These are phyloP conservation scores for Harrya chromipes DNA, from an alignment of 768 basidiomycete species.

Conservation along the genomic window DNA sequence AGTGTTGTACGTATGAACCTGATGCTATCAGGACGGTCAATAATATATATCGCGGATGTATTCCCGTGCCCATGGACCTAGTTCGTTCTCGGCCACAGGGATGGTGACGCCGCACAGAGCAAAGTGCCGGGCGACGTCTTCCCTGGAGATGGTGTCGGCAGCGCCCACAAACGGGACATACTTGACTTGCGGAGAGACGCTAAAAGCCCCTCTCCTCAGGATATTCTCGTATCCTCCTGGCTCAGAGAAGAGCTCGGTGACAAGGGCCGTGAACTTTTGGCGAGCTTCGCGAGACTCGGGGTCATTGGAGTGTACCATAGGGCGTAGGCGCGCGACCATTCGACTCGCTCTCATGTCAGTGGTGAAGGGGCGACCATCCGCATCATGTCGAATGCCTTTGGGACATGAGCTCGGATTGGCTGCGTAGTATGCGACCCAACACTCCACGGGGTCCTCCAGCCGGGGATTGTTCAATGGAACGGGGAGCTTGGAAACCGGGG, in stretches of 20 bases:
- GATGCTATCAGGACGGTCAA: slow-evolving; percentile 15
- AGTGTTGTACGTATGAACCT: slow-evolving; percentile 15
- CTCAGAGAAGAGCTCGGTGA: slow-evolving; percentile 40
- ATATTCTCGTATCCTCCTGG: slow-evolving; percentile 39
- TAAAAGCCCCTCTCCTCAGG: slow-evolving; percentile 34
- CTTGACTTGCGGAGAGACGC: slow-evolving; percentile 32
- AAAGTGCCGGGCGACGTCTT: slow-evolving; percentile 40
- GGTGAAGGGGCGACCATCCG: slow-evolving; percentile 36
- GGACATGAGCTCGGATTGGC: slow-evolving; percentile 46
- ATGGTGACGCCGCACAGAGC: slow-evolving; percentile 40
- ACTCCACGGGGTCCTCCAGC: slow-evolving; percentile 44
- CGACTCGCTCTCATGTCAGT: slow-evolving; percentile 46
- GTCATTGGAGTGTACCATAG: slow-evolving; percentile 32
- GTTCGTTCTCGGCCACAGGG: slow-evolving; percentile 33
- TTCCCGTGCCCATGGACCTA: slow-evolving; percentile 39
- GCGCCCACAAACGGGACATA: slow-evolving; percentile 32
- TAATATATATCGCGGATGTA: slow-evolving; percentile 30
- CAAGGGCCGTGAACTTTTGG: slow-evolving; percentile 39
- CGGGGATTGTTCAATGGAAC: slow-evolving; percentile 40
- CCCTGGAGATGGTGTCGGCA: slow-evolving; percentile 29
- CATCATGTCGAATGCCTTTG: slow-evolving; percentile 43
- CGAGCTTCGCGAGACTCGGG: slow-evolving; percentile 34
- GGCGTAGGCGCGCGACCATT: slow-evolving; percentile 47
- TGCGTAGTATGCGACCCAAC: slow-evolving; percentile 45
- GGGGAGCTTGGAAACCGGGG: slow-evolving; percentile 18